Conservation (phyloP, 2,329 filamentous ascomycete genomes). For the Niveomyces coronatus region DNA sequence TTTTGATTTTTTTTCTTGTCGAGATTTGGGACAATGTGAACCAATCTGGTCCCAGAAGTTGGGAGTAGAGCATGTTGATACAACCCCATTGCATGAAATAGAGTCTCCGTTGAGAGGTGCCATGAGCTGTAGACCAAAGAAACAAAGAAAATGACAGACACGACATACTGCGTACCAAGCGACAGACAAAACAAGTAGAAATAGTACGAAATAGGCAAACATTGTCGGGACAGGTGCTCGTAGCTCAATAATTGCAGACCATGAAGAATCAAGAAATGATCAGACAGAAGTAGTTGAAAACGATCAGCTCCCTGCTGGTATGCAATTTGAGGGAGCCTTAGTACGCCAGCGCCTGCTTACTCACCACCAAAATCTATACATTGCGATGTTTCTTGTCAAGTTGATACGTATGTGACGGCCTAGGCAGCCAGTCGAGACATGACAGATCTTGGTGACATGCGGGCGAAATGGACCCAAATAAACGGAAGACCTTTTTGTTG, state of each 20-base stretch:
- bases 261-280: constrained; percentile 30
- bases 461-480: constrained; percentile 6
- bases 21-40: not conserved
- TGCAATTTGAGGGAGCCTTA: constrained; percentile 40
- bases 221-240: constrained; percentile 28
- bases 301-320: constrained; percentile 22
- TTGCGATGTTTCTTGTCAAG: constrained; percentile 16
- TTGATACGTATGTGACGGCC: constrained; percentile 9
- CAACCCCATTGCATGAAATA: not conserved
- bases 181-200: constrained; percentile 9
- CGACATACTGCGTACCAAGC: constrained; percentile 9
- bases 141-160: not conserved
- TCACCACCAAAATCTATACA: constrained; percentile 12
- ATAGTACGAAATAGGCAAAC: constrained; percentile 17
- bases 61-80: constrained; percentile 8
- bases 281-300: constrained; percentile 14
- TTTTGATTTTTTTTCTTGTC: constrained; percentile 1
- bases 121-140: constrained; percentile 2
- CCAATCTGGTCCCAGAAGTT: constrained; percentile 1
- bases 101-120: constrained; percentile 4
- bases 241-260: constrained; percentile 31
- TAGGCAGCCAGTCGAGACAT: constrained; percentile 7
- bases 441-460: constrained; percentile 17
- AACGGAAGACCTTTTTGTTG: constrained; percentile 1
- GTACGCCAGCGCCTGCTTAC: constrained; percentile 22